These are phyloP conservation scores for Rhynchosporium secalis DNA, from an alignment of 2,329 filamentous ascomycete genomes.

Conservation along the genomic window DNA sequence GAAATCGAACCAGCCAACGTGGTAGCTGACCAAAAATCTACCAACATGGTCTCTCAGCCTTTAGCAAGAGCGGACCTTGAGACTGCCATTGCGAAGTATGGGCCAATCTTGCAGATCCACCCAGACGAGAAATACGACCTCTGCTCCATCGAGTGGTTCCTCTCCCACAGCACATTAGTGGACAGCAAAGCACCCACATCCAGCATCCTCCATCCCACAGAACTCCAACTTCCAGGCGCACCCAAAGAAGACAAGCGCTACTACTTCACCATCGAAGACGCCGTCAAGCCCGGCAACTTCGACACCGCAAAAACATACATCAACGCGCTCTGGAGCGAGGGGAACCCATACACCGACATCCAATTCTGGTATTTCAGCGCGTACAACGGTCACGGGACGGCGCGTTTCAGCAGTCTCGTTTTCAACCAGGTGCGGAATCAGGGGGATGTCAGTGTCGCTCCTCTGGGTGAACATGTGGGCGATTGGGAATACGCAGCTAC, in stretches of 20 bases:
- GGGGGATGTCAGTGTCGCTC: slow-evolving; percentile 27
- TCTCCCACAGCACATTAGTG: slow-evolving; percentile 26
- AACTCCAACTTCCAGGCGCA: slow-evolving; percentile 25
- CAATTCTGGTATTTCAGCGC: slow-evolving; percentile 33
- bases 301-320: slow-evolving; percentile 30
- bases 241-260: slow-evolving; percentile 28
- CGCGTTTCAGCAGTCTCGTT: slow-evolving; percentile 22
- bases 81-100: slow-evolving; percentile 29
- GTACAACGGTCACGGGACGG: slow-evolving; percentile 31
- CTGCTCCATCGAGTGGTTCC: slow-evolving; percentile 30
- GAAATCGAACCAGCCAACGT: not conserved
- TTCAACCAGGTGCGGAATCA: slow-evolving; percentile 23
- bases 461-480: slow-evolving; percentile 30
- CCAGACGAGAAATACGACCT: slow-evolving; percentile 28
- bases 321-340: slow-evolving; percentile 27
- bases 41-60: slow-evolving; percentile 4
- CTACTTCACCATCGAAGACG: slow-evolving; percentile 27
- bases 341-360: slow-evolving; percentile 27
- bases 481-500: slow-evolving; percentile 32
- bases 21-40: not conserved
- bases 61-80: slow-evolving; percentile 26
- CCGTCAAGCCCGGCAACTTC: slow-evolving; percentile 27
- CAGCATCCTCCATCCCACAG: slow-evolving; percentile 27
- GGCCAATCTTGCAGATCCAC: slow-evolving; percentile 24
- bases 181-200: slow-evolving; percentile 22